Conservation (phyloP, 1,284 basidiomycete genomes). For the Cystobasidium sp. region DNA sequence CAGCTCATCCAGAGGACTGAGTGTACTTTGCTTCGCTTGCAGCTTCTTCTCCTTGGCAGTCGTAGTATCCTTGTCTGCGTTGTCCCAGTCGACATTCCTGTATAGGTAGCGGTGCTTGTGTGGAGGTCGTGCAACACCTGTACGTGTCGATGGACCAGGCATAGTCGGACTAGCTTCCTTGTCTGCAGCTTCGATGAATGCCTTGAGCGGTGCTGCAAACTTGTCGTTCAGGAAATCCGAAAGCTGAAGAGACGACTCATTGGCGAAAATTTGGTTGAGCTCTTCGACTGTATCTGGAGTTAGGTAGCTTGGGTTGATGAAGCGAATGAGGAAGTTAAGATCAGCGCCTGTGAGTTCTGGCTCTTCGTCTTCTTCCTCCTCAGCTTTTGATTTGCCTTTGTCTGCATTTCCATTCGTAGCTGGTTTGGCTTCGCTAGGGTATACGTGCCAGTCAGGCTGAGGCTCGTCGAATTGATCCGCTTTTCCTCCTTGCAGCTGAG, state of each 20-base stretch:
- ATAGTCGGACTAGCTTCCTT: slow-evolving; percentile 48
- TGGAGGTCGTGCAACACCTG: slow-evolving; percentile 71
- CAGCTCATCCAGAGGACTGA: slow-evolving; percentile 13
- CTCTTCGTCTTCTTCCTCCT: slow-evolving; percentile 23
- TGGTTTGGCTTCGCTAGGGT: slow-evolving; percentile 6
- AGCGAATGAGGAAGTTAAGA: slow-evolving; percentile 60
- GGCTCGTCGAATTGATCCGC: slow-evolving; percentile 27
- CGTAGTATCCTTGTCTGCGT: slow-evolving; percentile 3
- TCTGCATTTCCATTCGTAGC: neutral
- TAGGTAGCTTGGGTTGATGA: slow-evolving; percentile 89
- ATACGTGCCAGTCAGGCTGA: slow-evolving; percentile 22
- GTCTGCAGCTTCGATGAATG: slow-evolving; percentile 70
- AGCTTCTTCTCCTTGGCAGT: slow-evolving; percentile 58
- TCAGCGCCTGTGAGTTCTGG: slow-evolving; percentile 44
- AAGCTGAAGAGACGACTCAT: slow-evolving; percentile 88
- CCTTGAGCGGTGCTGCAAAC: slow-evolving; percentile 70
- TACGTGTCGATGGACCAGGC: slow-evolving; percentile 23
- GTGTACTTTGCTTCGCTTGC: slow-evolving; percentile 67
- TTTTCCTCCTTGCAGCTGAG: slow-evolving; percentile 22
- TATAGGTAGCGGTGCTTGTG: slow-evolving; percentile 91
- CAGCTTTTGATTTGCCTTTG: slow-evolving; percentile 26
- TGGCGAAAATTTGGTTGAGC: slow-evolving; percentile 79
- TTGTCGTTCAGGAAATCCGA: slow-evolving; percentile 77
- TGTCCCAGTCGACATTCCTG: slow-evolving; percentile 37
- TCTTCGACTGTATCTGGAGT: slow-evolving; percentile 77